A percentile compares a stretch with the other conserved stretches of the same genome.
Evolutionary conservation across 768 basidiomycete genomes (phyloP).

Genomic region (Brasilioporus rufonigricans): DNA sequence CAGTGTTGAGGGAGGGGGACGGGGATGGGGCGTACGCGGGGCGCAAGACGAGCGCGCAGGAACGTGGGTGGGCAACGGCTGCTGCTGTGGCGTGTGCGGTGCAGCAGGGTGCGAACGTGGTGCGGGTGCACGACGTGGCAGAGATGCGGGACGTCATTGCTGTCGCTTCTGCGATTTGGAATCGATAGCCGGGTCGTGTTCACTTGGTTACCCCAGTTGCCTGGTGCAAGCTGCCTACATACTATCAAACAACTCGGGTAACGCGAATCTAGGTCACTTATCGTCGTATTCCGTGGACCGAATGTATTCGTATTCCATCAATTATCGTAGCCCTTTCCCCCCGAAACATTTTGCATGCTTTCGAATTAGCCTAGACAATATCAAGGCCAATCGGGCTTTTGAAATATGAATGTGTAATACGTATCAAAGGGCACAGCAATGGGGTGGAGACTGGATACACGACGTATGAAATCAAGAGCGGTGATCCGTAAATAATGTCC

Average conservation of each 20-base stretch:
- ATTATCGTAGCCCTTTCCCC: too few species aligned
- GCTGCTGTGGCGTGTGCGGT: slow-evolving; percentile 72
- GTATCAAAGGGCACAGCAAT: too few species aligned
- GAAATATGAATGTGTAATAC: too few species aligned
- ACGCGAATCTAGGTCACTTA: too few species aligned
- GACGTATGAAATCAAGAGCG: neutral
- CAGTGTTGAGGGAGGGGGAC: slow-evolving; percentile 51
- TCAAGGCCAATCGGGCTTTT: too few species aligned
- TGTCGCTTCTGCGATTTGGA: slow-evolving; percentile 63
- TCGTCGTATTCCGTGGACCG: too few species aligned
- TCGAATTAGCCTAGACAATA: too few species aligned
- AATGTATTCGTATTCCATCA: too few species aligned
- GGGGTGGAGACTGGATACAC: neutral
- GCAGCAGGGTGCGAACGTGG: slow-evolving; percentile 67
- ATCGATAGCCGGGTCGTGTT: neutral
- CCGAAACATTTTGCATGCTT: too few species aligned
- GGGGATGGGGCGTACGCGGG: slow-evolving; percentile 40
- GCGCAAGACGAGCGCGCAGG: slow-evolving; percentile 55
- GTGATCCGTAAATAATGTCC: neutral
- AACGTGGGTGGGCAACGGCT: slow-evolving; percentile 77
- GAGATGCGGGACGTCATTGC: slow-evolving; percentile 73
- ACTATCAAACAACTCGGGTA: too few species aligned
- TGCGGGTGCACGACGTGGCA: slow-evolving; percentile 80
- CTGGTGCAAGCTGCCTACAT: neutral
- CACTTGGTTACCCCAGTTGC: too few species aligned